These are phyloP conservation scores for Rhodotorula sp. DNA, from an alignment of 1,284 basidiomycete genomes.

Conservation along the genomic window DNA sequence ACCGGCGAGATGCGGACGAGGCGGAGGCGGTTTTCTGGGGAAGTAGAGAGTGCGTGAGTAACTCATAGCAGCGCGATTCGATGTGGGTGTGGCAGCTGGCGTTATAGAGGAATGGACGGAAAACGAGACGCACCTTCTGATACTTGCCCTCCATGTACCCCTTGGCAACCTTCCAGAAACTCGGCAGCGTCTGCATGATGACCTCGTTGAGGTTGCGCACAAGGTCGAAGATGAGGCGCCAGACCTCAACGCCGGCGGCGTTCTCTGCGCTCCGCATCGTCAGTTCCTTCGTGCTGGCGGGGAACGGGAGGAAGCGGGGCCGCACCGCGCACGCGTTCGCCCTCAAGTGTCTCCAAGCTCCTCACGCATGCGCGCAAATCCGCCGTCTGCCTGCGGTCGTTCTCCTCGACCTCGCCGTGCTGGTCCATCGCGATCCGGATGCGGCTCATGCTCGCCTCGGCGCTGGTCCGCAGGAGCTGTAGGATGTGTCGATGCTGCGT, in stretches of 20 bases:
- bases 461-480: conserved; percentile 71
- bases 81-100: no score
- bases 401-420: conserved; percentile 23
- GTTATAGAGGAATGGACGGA: neutral
- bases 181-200: conserved; percentile 67
- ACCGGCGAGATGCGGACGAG: conserved; percentile 55
- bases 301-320: neutral
- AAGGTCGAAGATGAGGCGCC: conserved; percentile 74
- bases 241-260: conserved; percentile 68
- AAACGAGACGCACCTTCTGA: conserved; percentile 63
- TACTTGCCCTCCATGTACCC: conserved; percentile 89
- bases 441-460: conserved; percentile 61
- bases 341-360: conserved; percentile 33
- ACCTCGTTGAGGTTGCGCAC: conserved; percentile 58
- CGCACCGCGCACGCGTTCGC: conserved; percentile 33
- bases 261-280: conserved; percentile 54
- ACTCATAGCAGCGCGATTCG: neutral
- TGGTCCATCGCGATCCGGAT: conserved; percentile 42
- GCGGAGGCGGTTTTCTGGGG: conserved; percentile 48
- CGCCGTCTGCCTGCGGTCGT: conserved; percentile 25
- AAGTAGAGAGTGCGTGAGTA: neutral
- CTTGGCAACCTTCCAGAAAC: conserved; percentile 90
- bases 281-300: neutral
- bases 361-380: conserved; percentile 26
- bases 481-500: conserved; percentile 85